Conservation (phyloP, 345 rosid genomes). For the Populus simonii region DNA sequence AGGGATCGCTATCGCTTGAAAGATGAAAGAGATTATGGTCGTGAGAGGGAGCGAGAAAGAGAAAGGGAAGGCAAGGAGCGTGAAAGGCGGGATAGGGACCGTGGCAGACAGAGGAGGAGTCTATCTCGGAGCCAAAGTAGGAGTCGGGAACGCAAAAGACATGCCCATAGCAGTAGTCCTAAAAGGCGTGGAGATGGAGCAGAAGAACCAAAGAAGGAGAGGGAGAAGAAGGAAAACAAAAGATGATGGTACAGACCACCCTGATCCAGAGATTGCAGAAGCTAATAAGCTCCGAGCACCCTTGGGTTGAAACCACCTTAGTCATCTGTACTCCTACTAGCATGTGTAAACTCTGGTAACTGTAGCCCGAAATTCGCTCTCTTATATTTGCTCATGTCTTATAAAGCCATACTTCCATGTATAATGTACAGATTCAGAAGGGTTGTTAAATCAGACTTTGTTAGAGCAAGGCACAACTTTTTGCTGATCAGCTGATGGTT, state of each 20-base stretch:
- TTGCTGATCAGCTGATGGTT: neutral
- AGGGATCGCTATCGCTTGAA: constrained; percentile 64
- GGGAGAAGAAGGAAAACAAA: constrained; percentile 68
- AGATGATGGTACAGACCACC: constrained; percentile 82
- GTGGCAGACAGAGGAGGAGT: constrained; percentile 69
- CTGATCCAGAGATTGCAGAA: constrained; percentile 90
- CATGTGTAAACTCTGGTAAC: neutral
- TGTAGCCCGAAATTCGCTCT: neutral
- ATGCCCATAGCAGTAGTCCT: constrained; percentile 50
- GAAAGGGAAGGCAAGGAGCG: constrained; percentile 78
- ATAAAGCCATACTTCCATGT: neutral
- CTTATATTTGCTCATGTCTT: neutral
- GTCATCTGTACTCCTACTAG: constrained; percentile 3
- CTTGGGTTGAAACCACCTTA: constrained; percentile 71
- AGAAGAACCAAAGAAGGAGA: constrained; percentile 78
- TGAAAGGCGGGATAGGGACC: constrained; percentile 70
- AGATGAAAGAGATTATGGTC: constrained; percentile 66
- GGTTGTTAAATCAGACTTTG: neutral
- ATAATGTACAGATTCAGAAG: neutral
- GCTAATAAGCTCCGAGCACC: constrained; percentile 74
- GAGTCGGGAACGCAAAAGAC: constrained; percentile 79
- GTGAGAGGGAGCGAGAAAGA: constrained; percentile 68
- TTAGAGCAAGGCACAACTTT: neutral
- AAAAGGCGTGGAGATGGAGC: constrained; percentile 43
- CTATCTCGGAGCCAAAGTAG: constrained; percentile 58